Evolutionary conservation across 2,329 filamentous ascomycete species (phyloP).

Genomic region (Epicoccum sorghinum): DNA sequence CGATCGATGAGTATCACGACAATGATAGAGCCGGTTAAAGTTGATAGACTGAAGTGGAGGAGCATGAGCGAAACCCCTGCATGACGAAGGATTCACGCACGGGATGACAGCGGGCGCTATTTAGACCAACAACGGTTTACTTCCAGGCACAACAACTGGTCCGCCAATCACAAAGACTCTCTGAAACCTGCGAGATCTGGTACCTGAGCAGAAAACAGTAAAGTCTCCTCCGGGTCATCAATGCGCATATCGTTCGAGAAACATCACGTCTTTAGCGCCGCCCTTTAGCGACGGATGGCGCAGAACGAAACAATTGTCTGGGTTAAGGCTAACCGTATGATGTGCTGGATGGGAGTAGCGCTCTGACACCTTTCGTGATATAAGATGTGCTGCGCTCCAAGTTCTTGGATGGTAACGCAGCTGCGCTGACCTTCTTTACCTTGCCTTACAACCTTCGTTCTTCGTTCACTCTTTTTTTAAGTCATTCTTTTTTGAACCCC

Average conservation of each 20-base stretch:
- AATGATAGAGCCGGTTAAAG: not conserved
- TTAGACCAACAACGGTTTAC: slow-evolving; percentile 9
- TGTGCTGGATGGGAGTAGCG: slow-evolving; percentile 23
- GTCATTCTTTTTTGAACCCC: slow-evolving; percentile 24
- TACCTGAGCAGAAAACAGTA: slow-evolving; percentile 16
- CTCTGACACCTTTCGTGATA: slow-evolving; percentile 21
- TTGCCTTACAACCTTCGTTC: slow-evolving; percentile 25
- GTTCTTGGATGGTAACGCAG: slow-evolving; percentile 27
- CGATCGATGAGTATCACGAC: not conserved
- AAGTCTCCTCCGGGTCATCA: slow-evolving; percentile 27
- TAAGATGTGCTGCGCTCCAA: slow-evolving; percentile 25
- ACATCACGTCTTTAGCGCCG: slow-evolving; percentile 24
- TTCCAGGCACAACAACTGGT: slow-evolving; percentile 22
- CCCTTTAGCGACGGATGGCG: slow-evolving; percentile 26
- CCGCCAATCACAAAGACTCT: slow-evolving; percentile 23
- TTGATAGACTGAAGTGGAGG: not conserved
- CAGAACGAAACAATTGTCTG: slow-evolving; percentile 36
- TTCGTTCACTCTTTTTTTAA: slow-evolving; percentile 36
- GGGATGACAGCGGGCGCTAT: slow-evolving; percentile 21
- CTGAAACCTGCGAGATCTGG: slow-evolving; percentile 22
- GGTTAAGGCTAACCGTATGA: slow-evolving; percentile 23
- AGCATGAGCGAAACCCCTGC: slow-evolving; percentile 25
- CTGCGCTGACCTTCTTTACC: slow-evolving; percentile 41
- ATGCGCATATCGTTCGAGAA: slow-evolving; percentile 29
- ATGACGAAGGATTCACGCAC: slow-evolving; percentile 25